Base-by-base conservation (phyloP, 768 basidiomycete genomes). In the Suillus weaverae region DNA sequence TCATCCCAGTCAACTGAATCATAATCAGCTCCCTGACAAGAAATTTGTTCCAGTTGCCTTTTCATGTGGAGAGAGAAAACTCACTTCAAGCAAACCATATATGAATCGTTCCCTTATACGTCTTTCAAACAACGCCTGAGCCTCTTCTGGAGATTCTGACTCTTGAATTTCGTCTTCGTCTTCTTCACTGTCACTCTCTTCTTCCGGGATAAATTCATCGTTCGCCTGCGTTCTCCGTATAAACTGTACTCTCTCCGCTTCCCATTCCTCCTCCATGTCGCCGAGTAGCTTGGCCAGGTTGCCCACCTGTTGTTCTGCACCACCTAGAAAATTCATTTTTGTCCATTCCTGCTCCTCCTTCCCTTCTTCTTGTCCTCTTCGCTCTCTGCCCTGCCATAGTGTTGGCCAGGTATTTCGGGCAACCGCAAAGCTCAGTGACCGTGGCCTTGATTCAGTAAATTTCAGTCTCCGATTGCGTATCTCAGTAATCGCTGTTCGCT, bases 1-100 rank as follows among this genome's bases (percentile, higher is more conserved):
- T 93, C 91, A 70, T 86, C 85, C 90, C 91, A 93, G 71, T 93
- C 91, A 10, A 90, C 83, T 60, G 73, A 72, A 65, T 89, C 89
- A 64, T 93, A 93, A 68, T 91, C 84, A 38, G 88, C 83, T 5
- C 82, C 80, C 91, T 93, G 71, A 30, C 62, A 38, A 61, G 53
- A 50, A 38, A 36, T 36, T 44, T 61, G 26, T 62, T 59, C 54
- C 48, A 57, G 59, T 66, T 61, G 63, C 55, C n/a, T 51, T 35
- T 20, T 26, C 50, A 20, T 22, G 35, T 60, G n/a, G 8, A 56
- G 26, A 35, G 11, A 54, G 20, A 10, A 18, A 9, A 48, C 86
- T 76, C 76, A 87, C 92, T 74, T 91, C 88, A 13, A 94, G 78
- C 64, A 88, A 73, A 6, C 92, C 92, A 67, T 92, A 91, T 30